Evolutionary conservation across 169 alveolate genomes (phyloP).

Genomic region (Toxoplasma gondii): DNA sequence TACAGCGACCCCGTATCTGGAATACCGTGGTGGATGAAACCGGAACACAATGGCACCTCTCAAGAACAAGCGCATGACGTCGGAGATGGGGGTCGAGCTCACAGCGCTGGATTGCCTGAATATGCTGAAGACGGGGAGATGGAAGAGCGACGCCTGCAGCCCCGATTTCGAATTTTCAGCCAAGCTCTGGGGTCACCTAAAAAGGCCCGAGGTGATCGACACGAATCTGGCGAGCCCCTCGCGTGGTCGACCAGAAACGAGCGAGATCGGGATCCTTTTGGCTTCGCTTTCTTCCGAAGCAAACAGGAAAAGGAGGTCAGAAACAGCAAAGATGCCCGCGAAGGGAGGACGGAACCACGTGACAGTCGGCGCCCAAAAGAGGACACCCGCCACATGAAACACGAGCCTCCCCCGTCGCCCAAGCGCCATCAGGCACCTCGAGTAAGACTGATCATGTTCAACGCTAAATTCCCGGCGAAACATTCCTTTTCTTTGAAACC

Average conservation of each 20-base stretch:
- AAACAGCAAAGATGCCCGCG: background rate
- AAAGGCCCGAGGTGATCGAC: background rate
- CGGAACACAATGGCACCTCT: background rate
- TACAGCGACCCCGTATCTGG: background rate
- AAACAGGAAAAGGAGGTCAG: background rate
- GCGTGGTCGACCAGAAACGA: background rate
- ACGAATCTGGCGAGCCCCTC: background rate
- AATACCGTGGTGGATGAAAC: background rate
- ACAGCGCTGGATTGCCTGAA: background rate
- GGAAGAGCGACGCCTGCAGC: conserved; percentile 1
- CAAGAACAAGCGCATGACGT: background rate
- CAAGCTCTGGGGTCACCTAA: background rate
- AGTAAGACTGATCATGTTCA: background rate
- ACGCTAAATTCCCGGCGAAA: too few species aligned
- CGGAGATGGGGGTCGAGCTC: background rate
- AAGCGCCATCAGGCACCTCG: background rate
- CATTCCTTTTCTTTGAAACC: too few species aligned
- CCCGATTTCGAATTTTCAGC: background rate
- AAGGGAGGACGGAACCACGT: background rate
- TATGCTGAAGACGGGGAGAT: background rate
- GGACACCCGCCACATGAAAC: background rate
- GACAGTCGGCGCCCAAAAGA: background rate
- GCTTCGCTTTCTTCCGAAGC: background rate
- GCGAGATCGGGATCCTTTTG: background rate
- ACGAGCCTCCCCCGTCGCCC: background rate